Percentiles rank a stretch among this genome's conserved stretches.
Conservation (phyloP, 148 eudicot species). For the Dysphania ambrosioides region DNA sequence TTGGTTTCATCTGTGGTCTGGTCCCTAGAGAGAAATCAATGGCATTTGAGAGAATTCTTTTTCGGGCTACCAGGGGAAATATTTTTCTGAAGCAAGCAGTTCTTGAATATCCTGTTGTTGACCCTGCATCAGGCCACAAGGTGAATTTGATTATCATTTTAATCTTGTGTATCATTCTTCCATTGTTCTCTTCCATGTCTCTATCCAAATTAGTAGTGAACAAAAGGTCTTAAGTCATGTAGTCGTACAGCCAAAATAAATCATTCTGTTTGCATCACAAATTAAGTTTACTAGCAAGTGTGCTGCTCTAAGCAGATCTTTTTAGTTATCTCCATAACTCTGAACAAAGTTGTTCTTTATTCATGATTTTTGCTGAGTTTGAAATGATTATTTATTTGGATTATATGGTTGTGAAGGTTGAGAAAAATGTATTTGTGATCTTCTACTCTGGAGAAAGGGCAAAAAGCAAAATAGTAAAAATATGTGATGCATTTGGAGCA, state of each 20-base stretch:
- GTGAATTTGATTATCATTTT: conserved; percentile 25
- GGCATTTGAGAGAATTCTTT: conserved; percentile 82
- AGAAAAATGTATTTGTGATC: conserved; percentile 74
- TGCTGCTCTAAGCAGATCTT: background rate
- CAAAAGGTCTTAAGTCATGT: background rate
- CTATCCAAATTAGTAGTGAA: background rate
- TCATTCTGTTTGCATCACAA: background rate
- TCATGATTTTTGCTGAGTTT: conserved; percentile 2
- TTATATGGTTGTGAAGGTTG: conserved; percentile 47
- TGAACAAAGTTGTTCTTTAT: background rate
- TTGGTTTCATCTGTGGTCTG: conserved; percentile 70
- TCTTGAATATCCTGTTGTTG: conserved; percentile 56
- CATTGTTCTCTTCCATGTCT: background rate
- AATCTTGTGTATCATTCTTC: background rate
- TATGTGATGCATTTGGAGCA: conserved; percentile 85
- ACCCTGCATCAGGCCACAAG: conserved; percentile 75
- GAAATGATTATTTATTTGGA: conserved; percentile 1
- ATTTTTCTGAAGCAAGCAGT: conserved; percentile 65
- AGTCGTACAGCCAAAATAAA: background rate
- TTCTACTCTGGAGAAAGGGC: conserved; percentile 84
- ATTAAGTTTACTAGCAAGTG: background rate
- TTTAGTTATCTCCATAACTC: background rate
- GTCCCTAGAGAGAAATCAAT: conserved; percentile 72
- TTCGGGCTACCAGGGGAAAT: conserved; percentile 84
- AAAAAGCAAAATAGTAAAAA: conserved; percentile 62